A percentile compares a stretch with the other conserved stretches of the same genome.
Evolutionary conservation across 768 basidiomycete genomes (phyloP).

Genomic region (Agaricus subrufescens): DNA sequence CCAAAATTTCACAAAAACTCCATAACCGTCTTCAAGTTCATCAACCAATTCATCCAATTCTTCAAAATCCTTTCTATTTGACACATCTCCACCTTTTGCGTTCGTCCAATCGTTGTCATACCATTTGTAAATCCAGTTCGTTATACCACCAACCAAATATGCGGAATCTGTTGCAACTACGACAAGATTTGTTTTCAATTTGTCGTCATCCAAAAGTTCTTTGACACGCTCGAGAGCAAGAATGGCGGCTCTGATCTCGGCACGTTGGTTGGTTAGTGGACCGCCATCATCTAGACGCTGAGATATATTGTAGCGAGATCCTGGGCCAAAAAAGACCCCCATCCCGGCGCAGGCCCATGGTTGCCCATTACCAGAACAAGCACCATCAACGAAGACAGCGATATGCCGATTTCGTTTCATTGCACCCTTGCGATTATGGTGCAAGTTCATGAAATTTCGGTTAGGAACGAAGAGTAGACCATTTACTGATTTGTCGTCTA

Average conservation of each 20-base stretch:
- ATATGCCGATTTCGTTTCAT: not conserved
- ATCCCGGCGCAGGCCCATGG: conserved; percentile 9
- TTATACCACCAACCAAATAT: conserved; percentile 8
- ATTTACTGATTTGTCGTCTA: not conserved
- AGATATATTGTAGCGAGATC: not conserved
- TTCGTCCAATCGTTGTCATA: conserved; percentile 7
- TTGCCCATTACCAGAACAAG: conserved; percentile 9
- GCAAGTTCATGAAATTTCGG: not conserved
- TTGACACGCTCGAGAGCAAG: conserved; percentile 2
- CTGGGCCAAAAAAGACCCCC: conserved; percentile 9
- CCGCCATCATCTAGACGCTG: not conserved
- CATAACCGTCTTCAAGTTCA: not conserved
- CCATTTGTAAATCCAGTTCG: conserved; percentile 11
- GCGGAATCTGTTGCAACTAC: conserved; percentile 7
- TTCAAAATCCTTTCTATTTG: conserved; percentile 7
- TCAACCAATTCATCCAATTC: conserved; percentile 4
- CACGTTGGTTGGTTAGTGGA: conserved; percentile 6
- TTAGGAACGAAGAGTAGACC: not conserved
- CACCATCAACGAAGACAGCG: conserved; percentile 11
- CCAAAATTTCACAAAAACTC: conserved; percentile 4
- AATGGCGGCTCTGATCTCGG: conserved; percentile 3
- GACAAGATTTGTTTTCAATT: not conserved
- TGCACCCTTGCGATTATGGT: not conserved
- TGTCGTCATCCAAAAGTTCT: not conserved
- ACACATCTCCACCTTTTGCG: conserved; percentile 1